Conservation (phyloP, 257 asterid species). For the Nicotiana undulata region DNA sequence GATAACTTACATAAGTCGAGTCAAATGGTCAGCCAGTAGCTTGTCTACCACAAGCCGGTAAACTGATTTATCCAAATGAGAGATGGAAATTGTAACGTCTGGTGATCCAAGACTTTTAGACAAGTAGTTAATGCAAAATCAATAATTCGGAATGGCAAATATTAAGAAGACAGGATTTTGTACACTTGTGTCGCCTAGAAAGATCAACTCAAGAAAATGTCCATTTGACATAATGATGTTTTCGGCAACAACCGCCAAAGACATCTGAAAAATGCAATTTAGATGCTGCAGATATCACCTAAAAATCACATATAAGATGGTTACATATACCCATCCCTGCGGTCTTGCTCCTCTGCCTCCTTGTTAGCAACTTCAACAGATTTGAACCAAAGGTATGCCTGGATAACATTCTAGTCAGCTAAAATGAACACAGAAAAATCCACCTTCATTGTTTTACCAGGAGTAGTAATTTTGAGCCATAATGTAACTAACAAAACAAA, state of each 20-base stretch:
- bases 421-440: neutral
- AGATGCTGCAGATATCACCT: neutral
- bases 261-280: neutral
- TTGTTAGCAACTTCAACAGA: slow-evolving; percentile 84
- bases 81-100: neutral
- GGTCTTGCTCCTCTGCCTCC: slow-evolving; percentile 96
- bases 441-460: neutral
- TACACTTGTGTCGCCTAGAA: neutral
- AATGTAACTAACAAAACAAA: neutral
- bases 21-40: neutral
- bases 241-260: neutral
- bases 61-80: neutral
- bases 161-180: neutral
- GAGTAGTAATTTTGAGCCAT: neutral
- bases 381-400: slow-evolving; percentile 96
- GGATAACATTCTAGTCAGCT: slow-evolving; percentile 20
- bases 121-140: neutral
- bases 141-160: neutral
- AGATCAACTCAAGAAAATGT: neutral
- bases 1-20: neutral
- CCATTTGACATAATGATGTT: neutral
- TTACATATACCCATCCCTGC: slow-evolving; percentile 74
- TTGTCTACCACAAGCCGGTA: neutral
- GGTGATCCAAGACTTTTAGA: neutral
- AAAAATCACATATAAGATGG: neutral